These are phyloP conservation scores for Cercospora sp. DNA, from an alignment of 2,329 filamentous ascomycete genomes.

Conservation along the genomic window DNA sequence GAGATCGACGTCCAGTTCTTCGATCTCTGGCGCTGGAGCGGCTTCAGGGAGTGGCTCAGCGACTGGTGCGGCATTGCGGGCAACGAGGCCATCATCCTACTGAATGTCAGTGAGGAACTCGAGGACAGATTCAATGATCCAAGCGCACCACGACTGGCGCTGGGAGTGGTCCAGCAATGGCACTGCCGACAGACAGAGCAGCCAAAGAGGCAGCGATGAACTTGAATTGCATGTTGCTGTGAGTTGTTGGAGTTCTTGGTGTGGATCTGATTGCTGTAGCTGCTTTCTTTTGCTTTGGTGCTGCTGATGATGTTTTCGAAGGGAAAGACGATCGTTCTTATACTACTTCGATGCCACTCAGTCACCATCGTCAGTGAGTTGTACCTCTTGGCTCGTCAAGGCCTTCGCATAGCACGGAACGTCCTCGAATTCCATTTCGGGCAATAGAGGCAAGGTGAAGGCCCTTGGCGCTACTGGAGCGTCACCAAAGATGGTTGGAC, in stretches of 20 bases:
- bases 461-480: background rate
- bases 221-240: constrained; percentile 18
- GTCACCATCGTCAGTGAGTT: background rate
- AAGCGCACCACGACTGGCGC: background rate
- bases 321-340: constrained; percentile 14
- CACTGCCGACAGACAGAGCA: constrained; percentile 17
- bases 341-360: background rate
- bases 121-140: background rate
- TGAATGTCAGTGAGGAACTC: background rate
- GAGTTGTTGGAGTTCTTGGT: background rate
- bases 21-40: background rate
- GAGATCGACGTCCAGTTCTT: background rate
- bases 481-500: background rate
- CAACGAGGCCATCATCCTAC: constrained; percentile 7
- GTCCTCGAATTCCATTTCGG: background rate
- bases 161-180: constrained; percentile 19
- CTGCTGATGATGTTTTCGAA: constrained; percentile 7
- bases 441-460: background rate
- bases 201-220: constrained; percentile 16
- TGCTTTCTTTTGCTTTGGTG: constrained; percentile 1
- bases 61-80: background rate
- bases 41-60: background rate
- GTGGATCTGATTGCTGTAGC: constrained; percentile 1
- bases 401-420: background rate
- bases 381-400: background rate